phyloP scores from a whole-genome alignment of 1,284 basidiomycete genomes.

The Cutaneotrichosporon mucoides region DNA sequence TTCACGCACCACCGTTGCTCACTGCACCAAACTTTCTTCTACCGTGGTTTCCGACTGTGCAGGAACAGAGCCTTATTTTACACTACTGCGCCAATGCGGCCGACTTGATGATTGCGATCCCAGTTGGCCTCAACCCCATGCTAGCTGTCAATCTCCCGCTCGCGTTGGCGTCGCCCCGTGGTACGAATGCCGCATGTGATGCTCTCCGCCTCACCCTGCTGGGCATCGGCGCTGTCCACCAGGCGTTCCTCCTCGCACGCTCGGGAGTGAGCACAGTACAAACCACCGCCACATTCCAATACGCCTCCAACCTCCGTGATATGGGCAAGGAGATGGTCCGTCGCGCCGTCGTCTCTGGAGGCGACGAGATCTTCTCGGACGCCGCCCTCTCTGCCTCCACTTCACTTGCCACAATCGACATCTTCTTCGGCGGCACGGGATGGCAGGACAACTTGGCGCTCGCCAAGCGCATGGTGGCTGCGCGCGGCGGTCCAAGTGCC shows the following conservation, averaged over 20 bases:
- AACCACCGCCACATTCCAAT: slow-evolving; percentile 42
- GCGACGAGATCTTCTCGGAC: slow-evolving; percentile 41
- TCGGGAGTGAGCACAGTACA: slow-evolving; percentile 35
- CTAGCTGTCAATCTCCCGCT: slow-evolving; percentile 51
- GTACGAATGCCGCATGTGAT: slow-evolving; percentile 45
- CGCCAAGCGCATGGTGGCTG: slow-evolving; percentile 50
- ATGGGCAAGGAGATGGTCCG: slow-evolving; percentile 41
- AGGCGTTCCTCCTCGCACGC: slow-evolving; percentile 48
- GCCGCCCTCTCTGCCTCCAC: slow-evolving; percentile 50
- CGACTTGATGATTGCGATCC: slow-evolving; percentile 51
- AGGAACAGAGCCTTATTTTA: slow-evolving; percentile 45
- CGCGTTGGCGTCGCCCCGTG: slow-evolving; percentile 46
- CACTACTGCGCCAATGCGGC: slow-evolving; percentile 49
- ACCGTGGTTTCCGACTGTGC: slow-evolving; percentile 47
- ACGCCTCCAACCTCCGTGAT: slow-evolving; percentile 34
- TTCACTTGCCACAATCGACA: slow-evolving; percentile 52
- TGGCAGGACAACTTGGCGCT: slow-evolving; percentile 52
- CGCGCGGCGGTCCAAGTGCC: slow-evolving; percentile 49
- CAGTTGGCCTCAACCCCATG: slow-evolving; percentile 49
- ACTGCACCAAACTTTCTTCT: slow-evolving; percentile 27
- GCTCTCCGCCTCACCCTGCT: slow-evolving; percentile 48
- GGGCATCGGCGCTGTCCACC: slow-evolving; percentile 50
- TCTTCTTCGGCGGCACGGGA: slow-evolving; percentile 52
- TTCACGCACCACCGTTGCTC: slow-evolving; percentile 3
- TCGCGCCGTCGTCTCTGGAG: slow-evolving; percentile 19